These are phyloP conservation scores for Triticum aestivum DNA, from an alignment of 176 grass and related monocot species.

Conservation along the genomic window DNA sequence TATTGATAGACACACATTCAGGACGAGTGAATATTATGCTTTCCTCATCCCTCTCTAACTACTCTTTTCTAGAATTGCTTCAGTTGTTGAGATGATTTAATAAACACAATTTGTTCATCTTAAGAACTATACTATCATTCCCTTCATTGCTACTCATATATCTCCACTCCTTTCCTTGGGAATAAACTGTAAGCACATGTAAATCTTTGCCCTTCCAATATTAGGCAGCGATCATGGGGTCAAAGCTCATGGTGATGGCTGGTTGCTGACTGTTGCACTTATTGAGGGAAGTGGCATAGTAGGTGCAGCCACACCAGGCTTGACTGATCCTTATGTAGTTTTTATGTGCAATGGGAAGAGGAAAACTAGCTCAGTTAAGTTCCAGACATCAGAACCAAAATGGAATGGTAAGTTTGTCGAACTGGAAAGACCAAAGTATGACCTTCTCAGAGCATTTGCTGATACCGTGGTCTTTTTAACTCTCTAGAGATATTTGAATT, in stretches of 20 bases:
- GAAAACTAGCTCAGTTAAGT: slow-evolving; percentile 76
- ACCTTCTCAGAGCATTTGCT: slow-evolving; percentile 30
- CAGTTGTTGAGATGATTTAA: slow-evolving; percentile 23
- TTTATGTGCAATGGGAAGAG: slow-evolving; percentile 65
- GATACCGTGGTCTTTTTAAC: slow-evolving; percentile 14
- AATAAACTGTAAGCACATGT: background rate
- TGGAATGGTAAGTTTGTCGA: slow-evolving; percentile 53
- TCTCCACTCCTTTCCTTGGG: background rate
- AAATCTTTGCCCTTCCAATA: slow-evolving; percentile 18
- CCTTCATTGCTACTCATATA: background rate
- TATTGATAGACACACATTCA: background rate
- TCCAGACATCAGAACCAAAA: slow-evolving; percentile 51
- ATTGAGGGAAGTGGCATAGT: slow-evolving; percentile 66
- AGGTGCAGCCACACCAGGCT: slow-evolving; percentile 45
- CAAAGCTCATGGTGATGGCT: slow-evolving; percentile 91
- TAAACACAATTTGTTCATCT: background rate
- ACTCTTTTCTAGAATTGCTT: background rate
- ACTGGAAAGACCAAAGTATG: background rate
- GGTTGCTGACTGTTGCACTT: slow-evolving; percentile 94
- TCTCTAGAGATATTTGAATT: slow-evolving; percentile 93
- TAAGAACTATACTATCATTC: slow-evolving; percentile 4
- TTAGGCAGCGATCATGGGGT: slow-evolving; percentile 93
- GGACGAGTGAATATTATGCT: background rate
- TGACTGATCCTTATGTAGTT: slow-evolving; percentile 65
- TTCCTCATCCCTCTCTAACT: background rate